Conservation (phyloP, 164 flowering plant genomes). For the Houttuynia cordata region DNA sequence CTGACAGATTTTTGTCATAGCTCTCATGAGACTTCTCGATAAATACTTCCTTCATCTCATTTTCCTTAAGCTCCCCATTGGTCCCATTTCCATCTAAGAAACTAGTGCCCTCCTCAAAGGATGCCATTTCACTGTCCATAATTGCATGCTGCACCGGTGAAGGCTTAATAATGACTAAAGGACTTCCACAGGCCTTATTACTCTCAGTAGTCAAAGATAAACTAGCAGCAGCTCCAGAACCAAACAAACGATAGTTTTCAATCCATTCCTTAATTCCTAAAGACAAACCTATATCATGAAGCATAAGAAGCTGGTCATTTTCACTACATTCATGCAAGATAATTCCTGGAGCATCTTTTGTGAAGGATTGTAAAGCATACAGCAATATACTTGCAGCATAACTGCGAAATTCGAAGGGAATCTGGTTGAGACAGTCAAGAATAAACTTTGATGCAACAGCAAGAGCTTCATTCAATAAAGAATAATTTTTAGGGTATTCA, state of each 20-base stretch:
- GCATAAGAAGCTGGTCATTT: conserved; percentile 52
- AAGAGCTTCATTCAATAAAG: conserved; percentile 12
- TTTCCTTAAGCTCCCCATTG: neutral
- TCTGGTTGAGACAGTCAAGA: conserved; percentile 59
- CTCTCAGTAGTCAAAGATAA: conserved; percentile 8
- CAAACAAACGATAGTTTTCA: conserved; percentile 43
- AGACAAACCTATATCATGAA: conserved; percentile 85
- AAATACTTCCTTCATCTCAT: conserved; percentile 7
- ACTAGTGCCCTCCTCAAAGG: conserved; percentile 2
- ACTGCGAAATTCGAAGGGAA: conserved; percentile 68
- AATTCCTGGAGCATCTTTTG: conserved; percentile 45
- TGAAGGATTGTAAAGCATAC: conserved; percentile 38
- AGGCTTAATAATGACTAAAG: neutral
- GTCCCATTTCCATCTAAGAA: neutral
- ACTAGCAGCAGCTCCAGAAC: conserved; percentile 17
- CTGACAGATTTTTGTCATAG: conserved; percentile 3
- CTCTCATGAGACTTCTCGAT: conserved; percentile 7
- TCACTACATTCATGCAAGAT: conserved; percentile 52
- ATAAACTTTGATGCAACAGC: conserved; percentile 41
- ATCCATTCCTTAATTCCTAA: conserved; percentile 82
- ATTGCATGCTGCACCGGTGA: conserved; percentile 1
- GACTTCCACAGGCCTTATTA: conserved; percentile 1
- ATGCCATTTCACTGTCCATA: conserved; percentile 5
- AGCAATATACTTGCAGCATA: conserved; percentile 74
- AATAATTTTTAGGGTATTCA: conserved; percentile 3